These are phyloP conservation scores for Fusarium sp. DNA, from an alignment of 2,329 filamentous ascomycete genomes.

Conservation along the genomic window DNA sequence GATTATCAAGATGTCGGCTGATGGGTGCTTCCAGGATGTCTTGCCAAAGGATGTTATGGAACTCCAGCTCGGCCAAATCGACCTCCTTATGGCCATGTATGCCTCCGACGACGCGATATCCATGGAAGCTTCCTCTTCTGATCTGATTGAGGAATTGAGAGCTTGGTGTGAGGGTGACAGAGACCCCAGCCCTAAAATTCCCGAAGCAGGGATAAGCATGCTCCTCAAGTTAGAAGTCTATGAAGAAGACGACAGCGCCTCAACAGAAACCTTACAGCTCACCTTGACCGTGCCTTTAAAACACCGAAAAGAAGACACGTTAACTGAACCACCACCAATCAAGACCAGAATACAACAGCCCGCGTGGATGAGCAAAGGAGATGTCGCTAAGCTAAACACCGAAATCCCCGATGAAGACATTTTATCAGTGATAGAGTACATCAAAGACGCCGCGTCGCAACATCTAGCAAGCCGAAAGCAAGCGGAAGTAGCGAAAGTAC, in stretches of 20 bases:
- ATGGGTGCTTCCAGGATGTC: neutral
- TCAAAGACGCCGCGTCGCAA: constrained; percentile 56
- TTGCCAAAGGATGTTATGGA: constrained; percentile 63
- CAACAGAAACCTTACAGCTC: constrained; percentile 50
- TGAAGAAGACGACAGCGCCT: constrained; percentile 17
- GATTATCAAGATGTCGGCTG: neutral
- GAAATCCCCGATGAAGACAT: constrained; percentile 63
- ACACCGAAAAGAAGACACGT: constrained; percentile 1
- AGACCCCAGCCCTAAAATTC: constrained; percentile 11
- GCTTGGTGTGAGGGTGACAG: constrained; percentile 44
- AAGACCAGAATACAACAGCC: constrained; percentile 64
- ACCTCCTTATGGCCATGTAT: constrained; percentile 69
- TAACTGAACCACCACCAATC: constrained; percentile 58
- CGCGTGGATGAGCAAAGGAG: constrained; percentile 66
- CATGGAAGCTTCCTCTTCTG: constrained; percentile 45
- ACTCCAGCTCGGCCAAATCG: constrained; percentile 64
- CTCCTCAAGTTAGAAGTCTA: constrained; percentile 48
- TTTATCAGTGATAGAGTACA: constrained; percentile 61
- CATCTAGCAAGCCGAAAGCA: constrained; percentile 49
- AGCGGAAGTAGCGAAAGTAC: neutral
- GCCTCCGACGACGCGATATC: constrained; percentile 55
- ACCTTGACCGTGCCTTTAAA: constrained; percentile 56
- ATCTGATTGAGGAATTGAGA: constrained; percentile 39
- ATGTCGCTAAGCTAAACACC: constrained; percentile 57
- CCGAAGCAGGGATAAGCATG: constrained; percentile 39